These are phyloP conservation scores for Chlamydomonas applanata DNA, from an alignment of 139 green algal species.

Conservation along the genomic window DNA sequence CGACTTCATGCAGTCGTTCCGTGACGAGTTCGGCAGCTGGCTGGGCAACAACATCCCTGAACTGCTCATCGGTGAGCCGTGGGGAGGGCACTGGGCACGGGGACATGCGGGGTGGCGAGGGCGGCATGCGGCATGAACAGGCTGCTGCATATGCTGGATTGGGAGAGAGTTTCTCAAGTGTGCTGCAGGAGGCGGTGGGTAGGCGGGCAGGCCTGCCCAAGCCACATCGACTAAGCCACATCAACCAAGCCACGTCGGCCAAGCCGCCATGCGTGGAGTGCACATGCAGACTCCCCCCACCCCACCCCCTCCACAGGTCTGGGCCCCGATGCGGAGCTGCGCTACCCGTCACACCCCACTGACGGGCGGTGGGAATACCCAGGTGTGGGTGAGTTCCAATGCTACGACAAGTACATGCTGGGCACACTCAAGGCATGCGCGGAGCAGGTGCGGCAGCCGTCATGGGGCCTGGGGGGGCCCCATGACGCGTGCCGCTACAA, in stretches of 20 bases:
- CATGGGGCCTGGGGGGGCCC: conserved; percentile 58
- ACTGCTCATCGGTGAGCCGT: conserved; percentile 33
- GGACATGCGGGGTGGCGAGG: too few species aligned
- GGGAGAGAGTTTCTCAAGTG: too few species aligned
- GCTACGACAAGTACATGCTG: conserved; percentile 67
- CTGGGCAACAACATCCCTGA: conserved; percentile 48
- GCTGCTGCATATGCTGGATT: too few species aligned
- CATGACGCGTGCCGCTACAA: conserved; percentile 63
- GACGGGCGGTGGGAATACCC: conserved; percentile 61
- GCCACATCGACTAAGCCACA: too few species aligned
- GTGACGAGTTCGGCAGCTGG: conserved; percentile 56
- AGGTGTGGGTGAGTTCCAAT: conserved; percentile 64
- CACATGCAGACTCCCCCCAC: too few species aligned
- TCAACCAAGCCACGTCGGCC: too few species aligned
- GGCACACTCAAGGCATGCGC: conserved; percentile 41
- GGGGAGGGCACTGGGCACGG: too few species aligned
- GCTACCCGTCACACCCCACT: conserved; percentile 48
- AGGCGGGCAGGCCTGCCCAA: too few species aligned
- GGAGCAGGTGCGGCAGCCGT: conserved; percentile 44
- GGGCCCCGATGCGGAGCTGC: conserved; percentile 51
- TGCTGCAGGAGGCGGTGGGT: too few species aligned
- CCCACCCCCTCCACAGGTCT: conserved; percentile 58
- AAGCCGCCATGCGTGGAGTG: too few species aligned
- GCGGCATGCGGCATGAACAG: too few species aligned
- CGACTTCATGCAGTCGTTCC: conserved; percentile 85